Base-by-base conservation (phyloP, 2,329 filamentous ascomycete genomes). In the Plectosphaerella cucumerina region DNA sequence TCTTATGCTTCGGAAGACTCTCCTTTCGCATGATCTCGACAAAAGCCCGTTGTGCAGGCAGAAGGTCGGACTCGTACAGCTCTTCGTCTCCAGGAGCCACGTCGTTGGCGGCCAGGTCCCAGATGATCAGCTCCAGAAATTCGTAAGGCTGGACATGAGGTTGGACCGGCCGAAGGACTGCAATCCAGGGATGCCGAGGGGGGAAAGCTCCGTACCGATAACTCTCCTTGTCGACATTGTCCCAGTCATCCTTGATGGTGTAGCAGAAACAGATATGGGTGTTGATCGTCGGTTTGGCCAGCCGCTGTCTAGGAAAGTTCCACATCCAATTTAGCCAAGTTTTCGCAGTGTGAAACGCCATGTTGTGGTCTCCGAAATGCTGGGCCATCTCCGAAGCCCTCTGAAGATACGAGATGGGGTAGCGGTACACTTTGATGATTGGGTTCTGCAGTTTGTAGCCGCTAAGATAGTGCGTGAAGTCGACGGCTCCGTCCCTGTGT, bases 181-280 rank as follows among this genome's bases (percentile, higher is more conserved):
- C 76, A 33, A 82, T 55, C 79, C 80, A 84, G 1, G 80, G 76
- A 43, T 74, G 71, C 10, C 73, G 69, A 31, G 55, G 50, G 9
- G 56, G 60, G 15, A 57, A 55, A 3, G 50, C 43, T 1, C 58
- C 54, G 11, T 49, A 50, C 0, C 58, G 56, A n/a, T 54, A 57
- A 9, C 47, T 56, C 1, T 49, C 46, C 1, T 60, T 53, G 41
- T 70, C 62, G 68, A 69, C 73, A 1, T 60, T 52, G 39, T 70
- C 62, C 69, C 70, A 73, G 1, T 63, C 59, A 12, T 64, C 68
- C 8, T 70, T 66, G 15, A 70, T 64, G 0, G 76, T 80, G 56
- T 74, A 80, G 57, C 82, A 83, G 6, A 82, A 58, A 0, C 74
- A 77, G 1, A 67, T 50, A 53, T 69, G 73, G 2, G 70, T 71